Evolutionary conservation across 768 basidiomycete species (phyloP).

Genomic region (Amyloporia xantha): DNA sequence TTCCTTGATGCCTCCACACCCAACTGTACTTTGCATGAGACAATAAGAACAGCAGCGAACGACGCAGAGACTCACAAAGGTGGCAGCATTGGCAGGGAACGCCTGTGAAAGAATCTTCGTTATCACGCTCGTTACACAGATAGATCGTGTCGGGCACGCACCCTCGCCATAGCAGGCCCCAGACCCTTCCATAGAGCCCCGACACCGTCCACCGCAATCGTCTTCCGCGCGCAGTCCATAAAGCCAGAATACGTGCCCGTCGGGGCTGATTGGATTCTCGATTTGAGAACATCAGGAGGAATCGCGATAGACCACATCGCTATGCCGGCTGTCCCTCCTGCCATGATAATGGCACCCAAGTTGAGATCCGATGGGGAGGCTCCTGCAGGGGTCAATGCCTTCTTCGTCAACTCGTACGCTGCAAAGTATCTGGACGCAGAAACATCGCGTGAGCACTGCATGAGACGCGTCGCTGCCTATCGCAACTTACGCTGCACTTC

Average conservation of each 20-base stretch:
- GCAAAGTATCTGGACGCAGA: slow-evolving; percentile 76
- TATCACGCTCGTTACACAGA: too few species aligned
- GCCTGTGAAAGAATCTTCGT: slow-evolving; percentile 59
- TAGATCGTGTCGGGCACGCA: slow-evolving; percentile 30
- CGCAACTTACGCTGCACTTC: slow-evolving; percentile 81
- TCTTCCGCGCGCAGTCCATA: slow-evolving; percentile 87
- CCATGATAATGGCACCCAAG: slow-evolving; percentile 79
- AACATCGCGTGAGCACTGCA: slow-evolving; percentile 3
- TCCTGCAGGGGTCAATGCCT: slow-evolving; percentile 72
- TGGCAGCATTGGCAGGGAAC: slow-evolving; percentile 96
- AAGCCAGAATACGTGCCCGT: slow-evolving; percentile 95
- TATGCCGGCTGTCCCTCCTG: slow-evolving; percentile 91
- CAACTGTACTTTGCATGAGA: slow-evolving; percentile 44
- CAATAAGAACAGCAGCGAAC: not conserved
- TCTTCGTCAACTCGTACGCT: slow-evolving; percentile 92
- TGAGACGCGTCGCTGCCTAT: not conserved
- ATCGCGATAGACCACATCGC: slow-evolving; percentile 99
- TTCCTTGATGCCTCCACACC: slow-evolving; percentile 91
- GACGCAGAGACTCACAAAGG: slow-evolving; percentile 56
- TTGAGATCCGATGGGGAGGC: slow-evolving; percentile 77
- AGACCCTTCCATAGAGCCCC: slow-evolving; percentile 94
- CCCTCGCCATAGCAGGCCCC: slow-evolving; percentile 93
- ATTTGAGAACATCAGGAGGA: slow-evolving; percentile 96
- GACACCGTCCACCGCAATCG: slow-evolving; percentile 83
- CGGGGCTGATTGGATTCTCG: slow-evolving; percentile 93